Evolutionary conservation across 257 asterid genomes (phyloP), one percentile per base, ranked within the genome.

Genomic region (Linaria vulgaris): DNA sequence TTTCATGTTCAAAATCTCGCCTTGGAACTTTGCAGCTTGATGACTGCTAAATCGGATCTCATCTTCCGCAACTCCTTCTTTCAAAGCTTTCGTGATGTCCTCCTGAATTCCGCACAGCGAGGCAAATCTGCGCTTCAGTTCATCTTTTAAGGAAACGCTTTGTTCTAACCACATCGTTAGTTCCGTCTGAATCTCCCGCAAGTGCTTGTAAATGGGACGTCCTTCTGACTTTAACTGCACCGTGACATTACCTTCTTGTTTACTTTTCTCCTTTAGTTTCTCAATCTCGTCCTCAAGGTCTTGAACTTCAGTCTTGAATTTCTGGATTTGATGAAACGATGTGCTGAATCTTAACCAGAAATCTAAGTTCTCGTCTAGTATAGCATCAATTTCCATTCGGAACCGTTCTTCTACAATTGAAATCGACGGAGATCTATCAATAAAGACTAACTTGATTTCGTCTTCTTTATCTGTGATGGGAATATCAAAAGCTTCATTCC

Each of bases 331-430:
- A 69, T 92, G 97, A 57, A 77, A 87, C 8, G 95, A 61, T 0
- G 96, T 82, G 88, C 99, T 92, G 46, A 92, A 92, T 63, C 96
- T 83, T 58, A 92, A 57, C 99, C 97, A 92, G 88, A 89, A 92
- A 61, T 87, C 91, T 53, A 92, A 61, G 72, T 92, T 92, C 56
- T 89, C 99, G 4, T 90, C 96, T 41, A 89, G 86, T 39, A 92
- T 79, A 12, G 90, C 85, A 31, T 92, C 97, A 11, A 92, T 88
- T 34, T 76, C 79, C 69, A 59, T 38, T 59, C 96, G 76, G 11
- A 92, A 86, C 73, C 72, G 83, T 63, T 85, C 97, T 72, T 92
- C 96, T 16, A 83, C 79, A 3, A 24, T 77, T 0, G 97, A 92
- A 24, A 72, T 27, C 22, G 67, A 39, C 45, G 69, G 45, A n/a